These are phyloP conservation scores for Tylopilus intermedius DNA, from an alignment of 768 basidiomycete species.

Conservation along the genomic window DNA sequence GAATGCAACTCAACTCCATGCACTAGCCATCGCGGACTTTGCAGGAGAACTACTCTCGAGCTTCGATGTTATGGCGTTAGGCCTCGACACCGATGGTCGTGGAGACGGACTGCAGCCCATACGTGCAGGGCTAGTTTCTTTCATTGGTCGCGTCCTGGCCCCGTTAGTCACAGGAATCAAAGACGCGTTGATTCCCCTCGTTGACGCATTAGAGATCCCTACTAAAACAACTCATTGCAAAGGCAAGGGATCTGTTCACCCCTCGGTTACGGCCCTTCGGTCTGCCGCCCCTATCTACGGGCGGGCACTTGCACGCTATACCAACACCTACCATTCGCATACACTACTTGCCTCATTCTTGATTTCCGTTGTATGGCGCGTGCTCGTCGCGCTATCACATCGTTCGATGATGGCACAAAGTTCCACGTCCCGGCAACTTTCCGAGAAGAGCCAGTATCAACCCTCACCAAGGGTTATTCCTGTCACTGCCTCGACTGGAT, in stretches of 20 bases:
- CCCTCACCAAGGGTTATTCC: constrained; percentile 45
- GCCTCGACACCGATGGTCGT: constrained; percentile 54
- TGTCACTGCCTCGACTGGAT: constrained; percentile 48
- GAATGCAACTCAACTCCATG: constrained; percentile 68
- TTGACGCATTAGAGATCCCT: constrained; percentile 58
- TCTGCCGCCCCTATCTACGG: constrained; percentile 58
- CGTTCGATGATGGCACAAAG: constrained; percentile 45
- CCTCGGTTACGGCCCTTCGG: constrained; percentile 57
- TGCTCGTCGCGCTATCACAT: constrained; percentile 64
- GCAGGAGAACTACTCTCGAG: constrained; percentile 68
- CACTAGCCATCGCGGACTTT: constrained; percentile 61
- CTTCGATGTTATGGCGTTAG: constrained; percentile 63
- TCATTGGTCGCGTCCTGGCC: constrained; percentile 61
- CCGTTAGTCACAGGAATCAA: constrained; percentile 61
- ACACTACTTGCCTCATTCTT: constrained; percentile 62
- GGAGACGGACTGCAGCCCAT: constrained; percentile 66
- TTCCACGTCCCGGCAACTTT: constrained; percentile 30
- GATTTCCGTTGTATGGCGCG: constrained; percentile 71
- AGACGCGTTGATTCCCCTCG: constrained; percentile 52
- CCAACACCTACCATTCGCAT: constrained; percentile 50
- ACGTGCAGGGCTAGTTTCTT: constrained; percentile 65
- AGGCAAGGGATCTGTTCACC: constrained; percentile 36
- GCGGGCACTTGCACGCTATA: constrained; percentile 53
- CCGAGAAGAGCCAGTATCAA: constrained; percentile 40
- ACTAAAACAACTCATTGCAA: constrained; percentile 23